Evolutionary conservation across 108 stramenopile genomes (phyloP).

Genomic region (Tribonema minus): DNA sequence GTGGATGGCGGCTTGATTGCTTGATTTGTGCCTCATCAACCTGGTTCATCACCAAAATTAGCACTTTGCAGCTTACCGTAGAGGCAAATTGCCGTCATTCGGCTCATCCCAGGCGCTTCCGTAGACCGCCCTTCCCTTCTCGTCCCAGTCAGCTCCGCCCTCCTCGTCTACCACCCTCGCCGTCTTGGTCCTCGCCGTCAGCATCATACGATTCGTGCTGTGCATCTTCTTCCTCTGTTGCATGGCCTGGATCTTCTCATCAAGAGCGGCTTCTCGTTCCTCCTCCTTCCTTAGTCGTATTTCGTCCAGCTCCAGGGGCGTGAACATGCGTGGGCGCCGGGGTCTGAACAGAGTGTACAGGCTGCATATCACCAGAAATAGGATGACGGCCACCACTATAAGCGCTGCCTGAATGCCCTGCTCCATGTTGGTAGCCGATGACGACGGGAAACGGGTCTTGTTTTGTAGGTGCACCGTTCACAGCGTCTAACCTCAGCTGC

Average conservation of each 20-base stretch:
- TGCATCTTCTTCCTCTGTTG: not conserved
- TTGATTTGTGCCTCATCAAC: no score
- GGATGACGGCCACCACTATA: not conserved
- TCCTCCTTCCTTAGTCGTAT: not conserved
- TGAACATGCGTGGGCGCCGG: not conserved
- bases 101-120: conserved; percentile 25
- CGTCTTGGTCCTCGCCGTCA: not conserved
- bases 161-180: not conserved
- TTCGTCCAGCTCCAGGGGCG: not conserved
- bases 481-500: no score
- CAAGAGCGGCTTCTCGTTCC: not conserved
- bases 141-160: conserved; percentile 3
- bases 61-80: no score
- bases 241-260: not conserved
- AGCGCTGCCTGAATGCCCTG: not conserved
- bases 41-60: no score
- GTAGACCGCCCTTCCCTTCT: conserved; percentile 21
- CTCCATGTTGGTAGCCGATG: not conserved
- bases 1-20: no score
- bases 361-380: not conserved
- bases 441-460: no score
- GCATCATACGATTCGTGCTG: not conserved
- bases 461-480: no score
- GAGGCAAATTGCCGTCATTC: conserved; percentile 30
- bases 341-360: not conserved